Base-by-base conservation (phyloP, 2,329 filamentous ascomycete genomes). In the Coniella vitis region DNA sequence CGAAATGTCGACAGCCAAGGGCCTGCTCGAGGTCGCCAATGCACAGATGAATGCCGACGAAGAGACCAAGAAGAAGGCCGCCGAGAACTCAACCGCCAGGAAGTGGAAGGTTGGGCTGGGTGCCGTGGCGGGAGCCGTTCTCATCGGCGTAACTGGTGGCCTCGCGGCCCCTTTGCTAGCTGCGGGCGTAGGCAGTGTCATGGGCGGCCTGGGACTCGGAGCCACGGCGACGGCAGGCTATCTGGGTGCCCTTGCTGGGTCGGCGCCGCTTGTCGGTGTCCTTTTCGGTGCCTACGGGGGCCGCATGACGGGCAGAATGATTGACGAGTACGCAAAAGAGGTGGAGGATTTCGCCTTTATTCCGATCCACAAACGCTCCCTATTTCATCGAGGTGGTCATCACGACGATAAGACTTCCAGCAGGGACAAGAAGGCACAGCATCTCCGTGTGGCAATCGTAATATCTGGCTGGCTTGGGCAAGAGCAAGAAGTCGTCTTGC, bases 91-190 rank as follows among this genome's bases (percentile, higher is more conserved):
- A 56, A 69, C 76, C 7, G 74, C 79, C 14, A 74, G 90, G 7
- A 86, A 86, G 63, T 95, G 88, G 87, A 96, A 95, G 63, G 89
- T 96, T 16, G 89, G 90, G 0, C 73, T 96, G 22, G 91, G 90
- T 0, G 87, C 86, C 9, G 88, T 94, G 0, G 90, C 88, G 0
- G 91, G 91, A 13, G 91, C 91, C 2, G 87, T 87, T 0, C 71
- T 95, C 1, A 90, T 96, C n/a, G 90, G 90, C 8, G 79, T 96
- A 4, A 95, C 90, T 0, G 90, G 90, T 17, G 90, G 90, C 1
- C 73, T 95, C 14, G 90, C 90, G 1, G 90, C 90, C 1, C 90
- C 90, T 0, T 71, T 95, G 0, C 84, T 95, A 12, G 90, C 90
- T 3, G 90, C 89, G 3, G 89, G 89, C 0, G 75, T 96, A 9